Evolutionary conservation across 768 basidiomycete species (phyloP), one percentile per base, ranked within the genome.

Genomic region (Boletus rex-veris): DNA sequence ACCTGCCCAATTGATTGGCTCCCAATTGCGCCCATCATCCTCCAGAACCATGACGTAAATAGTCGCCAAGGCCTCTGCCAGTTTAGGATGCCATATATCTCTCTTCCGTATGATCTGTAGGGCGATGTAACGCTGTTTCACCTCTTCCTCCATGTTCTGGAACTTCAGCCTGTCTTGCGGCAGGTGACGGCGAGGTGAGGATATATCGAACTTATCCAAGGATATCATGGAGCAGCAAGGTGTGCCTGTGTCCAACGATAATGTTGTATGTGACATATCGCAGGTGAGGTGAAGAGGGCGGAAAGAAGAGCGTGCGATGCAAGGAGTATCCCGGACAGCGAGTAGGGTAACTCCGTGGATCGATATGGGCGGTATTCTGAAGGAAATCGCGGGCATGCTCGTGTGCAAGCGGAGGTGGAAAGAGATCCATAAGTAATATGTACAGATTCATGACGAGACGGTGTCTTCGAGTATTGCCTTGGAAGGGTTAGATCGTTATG

Each of bases 21-120:
- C 71, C 37, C 73, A 59, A 61, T 83, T 83, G 55, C 73, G 76
- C 44, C 73, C 75, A 49, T 75, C 78, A 26, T 81, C 77, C 56
- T 85, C 82, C 31, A 83, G 74, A 39, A 83, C 68, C 80, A 86
- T 83, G 35, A 79, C 63, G 61, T 80, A 83, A 48, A 80, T 75
- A 0, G 75, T 75, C 71, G 80, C 80, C 30, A 86, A 64, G 11
- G 75, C 76, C 52, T 80, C 75, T 0, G 67, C 71, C 9, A 81
- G 63, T 15, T 58, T 50, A 28, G 73, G 66, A 53, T 74, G 61
- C 57, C 74, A 66, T 28, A 77, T 51, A 3, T 67, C 62, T 4
- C 69, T 68, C n/a, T 56, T 59, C 19, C 74, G 75, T 64, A 84
- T 73, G 48, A 75, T 63, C 14, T 76, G 72, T n/a, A 83, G 71